Evolutionary conservation across 257 asterid species (phyloP).

Genomic region (Fraxinus americana): DNA sequence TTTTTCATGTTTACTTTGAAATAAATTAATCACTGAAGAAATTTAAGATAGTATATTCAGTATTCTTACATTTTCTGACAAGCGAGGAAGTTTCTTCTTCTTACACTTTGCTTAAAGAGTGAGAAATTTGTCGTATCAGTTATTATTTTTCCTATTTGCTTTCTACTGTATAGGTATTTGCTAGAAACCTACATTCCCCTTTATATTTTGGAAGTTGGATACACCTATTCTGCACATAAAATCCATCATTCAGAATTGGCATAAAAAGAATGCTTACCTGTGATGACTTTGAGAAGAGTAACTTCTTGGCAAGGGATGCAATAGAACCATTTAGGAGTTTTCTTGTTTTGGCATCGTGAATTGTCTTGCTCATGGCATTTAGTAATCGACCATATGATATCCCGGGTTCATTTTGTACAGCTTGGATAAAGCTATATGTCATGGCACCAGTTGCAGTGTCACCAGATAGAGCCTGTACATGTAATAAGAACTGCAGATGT

Average conservation of each 20-base stretch:
- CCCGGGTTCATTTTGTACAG: slow-evolving; percentile 50
- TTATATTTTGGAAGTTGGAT: neutral
- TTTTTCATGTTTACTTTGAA: neutral
- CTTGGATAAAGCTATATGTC: slow-evolving; percentile 66
- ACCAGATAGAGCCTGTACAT: slow-evolving; percentile 57
- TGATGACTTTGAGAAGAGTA: slow-evolving; percentile 16
- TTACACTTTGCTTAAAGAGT: neutral
- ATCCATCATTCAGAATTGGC: neutral
- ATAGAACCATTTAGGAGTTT: slow-evolving; percentile 31
- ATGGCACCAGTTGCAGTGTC: slow-evolving; percentile 55
- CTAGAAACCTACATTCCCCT: slow-evolving; percentile 1
- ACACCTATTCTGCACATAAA: neutral
- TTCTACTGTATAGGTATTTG: neutral
- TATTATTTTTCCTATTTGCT: neutral
- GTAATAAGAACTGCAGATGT: slow-evolving; percentile 8
- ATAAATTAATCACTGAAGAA: neutral
- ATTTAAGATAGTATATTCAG: neutral
- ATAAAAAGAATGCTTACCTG: slow-evolving; percentile 32
- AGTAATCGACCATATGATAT: slow-evolving; percentile 55
- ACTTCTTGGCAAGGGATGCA: slow-evolving; percentile 31
- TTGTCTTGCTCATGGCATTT: slow-evolving; percentile 42
- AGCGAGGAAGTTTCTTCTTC: neutral
- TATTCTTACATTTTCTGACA: neutral
- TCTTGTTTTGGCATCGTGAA: slow-evolving; percentile 32
- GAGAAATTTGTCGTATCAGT: neutral